Conservation (phyloP, 352 stramenopile genomes). For the Globisporangium paddicum region DNA sequence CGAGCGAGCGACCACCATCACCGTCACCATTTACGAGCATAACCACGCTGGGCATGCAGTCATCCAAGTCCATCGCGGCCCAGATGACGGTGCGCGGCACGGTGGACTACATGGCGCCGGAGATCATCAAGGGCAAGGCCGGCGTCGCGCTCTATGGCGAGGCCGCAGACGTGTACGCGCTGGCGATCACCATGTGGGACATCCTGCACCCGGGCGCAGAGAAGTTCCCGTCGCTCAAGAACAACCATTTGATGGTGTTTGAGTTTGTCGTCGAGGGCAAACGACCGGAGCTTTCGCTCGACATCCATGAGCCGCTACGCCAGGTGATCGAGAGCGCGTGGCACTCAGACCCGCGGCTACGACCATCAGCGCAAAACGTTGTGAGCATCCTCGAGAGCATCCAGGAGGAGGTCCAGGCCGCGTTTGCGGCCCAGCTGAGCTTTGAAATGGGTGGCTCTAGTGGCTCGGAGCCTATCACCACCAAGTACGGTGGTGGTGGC, state of each 20-base stretch:
- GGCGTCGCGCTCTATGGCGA: constrained; percentile 51
- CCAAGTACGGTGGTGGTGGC: background rate
- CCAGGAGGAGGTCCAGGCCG: constrained; percentile 17
- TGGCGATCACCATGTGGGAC: constrained; percentile 78
- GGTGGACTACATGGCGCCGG: constrained; percentile 76
- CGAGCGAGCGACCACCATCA: background rate
- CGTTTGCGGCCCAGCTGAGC: constrained; percentile 5
- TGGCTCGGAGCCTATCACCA: background rate
- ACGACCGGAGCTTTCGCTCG: constrained; percentile 17
- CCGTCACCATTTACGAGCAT: constrained; percentile 7
- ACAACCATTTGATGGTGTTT: constrained; percentile 40
- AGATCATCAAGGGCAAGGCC: constrained; percentile 68
- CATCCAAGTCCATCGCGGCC: constrained; percentile 7
- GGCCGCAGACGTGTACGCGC: constrained; percentile 65
- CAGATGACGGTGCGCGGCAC: constrained; percentile 67
- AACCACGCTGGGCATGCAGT: background rate
- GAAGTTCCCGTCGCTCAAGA: constrained; percentile 34
- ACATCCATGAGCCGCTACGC: constrained; percentile 8
- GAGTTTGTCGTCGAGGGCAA: constrained; percentile 31
- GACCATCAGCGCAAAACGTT: constrained; percentile 20
- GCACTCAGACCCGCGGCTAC: constrained; percentile 10
- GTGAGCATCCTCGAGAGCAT: constrained; percentile 23
- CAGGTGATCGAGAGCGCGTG: constrained; percentile 21
- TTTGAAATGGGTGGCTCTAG: background rate
- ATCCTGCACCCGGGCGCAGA: constrained; percentile 46